Base-by-base conservation (phyloP, 441 rosid genomes). In the Populus hybrid region DNA sequence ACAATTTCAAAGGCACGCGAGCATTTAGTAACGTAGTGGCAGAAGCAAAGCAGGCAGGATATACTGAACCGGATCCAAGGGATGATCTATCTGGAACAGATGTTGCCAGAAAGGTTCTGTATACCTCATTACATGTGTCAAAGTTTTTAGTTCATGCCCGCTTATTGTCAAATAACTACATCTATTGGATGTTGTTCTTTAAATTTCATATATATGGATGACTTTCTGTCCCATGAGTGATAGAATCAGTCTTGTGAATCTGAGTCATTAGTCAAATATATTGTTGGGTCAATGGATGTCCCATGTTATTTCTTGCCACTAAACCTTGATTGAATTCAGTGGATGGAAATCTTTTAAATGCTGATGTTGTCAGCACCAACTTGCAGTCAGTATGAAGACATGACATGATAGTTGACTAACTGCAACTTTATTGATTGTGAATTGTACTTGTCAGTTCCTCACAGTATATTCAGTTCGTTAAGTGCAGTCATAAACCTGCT, bases 81-180 rank as follows among this genome's bases (percentile, higher is more conserved):
- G 99, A 96, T 71, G 99, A 96, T 86, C 90, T 96, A 53, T 91
- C 99, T 85, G 98, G 99, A 83, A 91, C 91, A 30, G 99, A 96
- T 90, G 99, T 96, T 79, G 98, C 97, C 68, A 85, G 99, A 89
- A 96, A 94, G 94, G 99, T 96, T 86, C 46, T 40, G 2, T 79
- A 16, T 50, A 6, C 5, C 19, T 63, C 28, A 30, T 34, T 42
- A 46, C 3, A 32, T 80, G 28, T 64, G 40, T 50, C 65, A 42
- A 75, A 34, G 21, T 24, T 16, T 18, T 38, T 19, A 16, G 32
- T 18, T 69, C 57, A 6, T 64, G 14, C 65, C 12, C 24, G 35
- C 46, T 24, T 46, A 2, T 76, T 70, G 69, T 24, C 18, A 70
- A 14, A 38, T 10, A 24, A 59, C n/a, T 67, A 16, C 46, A 9